Base-by-base conservation (phyloP, 371 early-diverging fungal genomes). In the Nematocida homosporus region DNA sequence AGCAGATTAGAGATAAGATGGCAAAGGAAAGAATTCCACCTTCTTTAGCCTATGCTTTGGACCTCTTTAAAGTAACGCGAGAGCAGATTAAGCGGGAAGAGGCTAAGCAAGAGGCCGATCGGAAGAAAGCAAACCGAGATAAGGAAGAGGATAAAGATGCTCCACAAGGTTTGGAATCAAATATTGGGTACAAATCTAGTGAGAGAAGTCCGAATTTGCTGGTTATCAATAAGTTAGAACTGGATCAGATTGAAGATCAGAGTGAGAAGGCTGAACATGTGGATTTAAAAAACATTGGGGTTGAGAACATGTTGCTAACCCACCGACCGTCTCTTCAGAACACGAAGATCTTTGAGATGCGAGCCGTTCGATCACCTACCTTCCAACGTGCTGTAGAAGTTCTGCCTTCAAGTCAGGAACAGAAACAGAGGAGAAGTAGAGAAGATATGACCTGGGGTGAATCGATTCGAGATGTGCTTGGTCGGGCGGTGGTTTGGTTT, bases 211-310 rank as follows among this genome's bases (percentile, higher is more conserved):
- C 6, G 6, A 20, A 44, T 13, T 20, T 44, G 13, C 37, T 57
- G 6, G 25, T 57, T 38, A 57, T 57, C 25, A 27, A 16, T 6
- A 57, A 57, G 29, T 23, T 8, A 10, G 59, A 57, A 34, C 6
- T 57, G 10, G 59, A 57, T n/a, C 35, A 8, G 8, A 29, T 57
- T 57, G 59, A 57, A 20, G 44, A 44, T 13, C 13, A 44, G 13
- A 20, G 13, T 13, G 44, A 44, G 44, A 20, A 44, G 20, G 20
- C 13, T 13, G 20, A 44, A 44, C 13, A 20, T 44, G 44, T 13
- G 20, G 44, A 44, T 13, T 13, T 13, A 44, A 44, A 13, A 20
- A 44, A 44, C 13, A 20, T 20, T 13, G 20, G 20, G 44, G 20
- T 13, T 13, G 13, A 13, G 13, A 44, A 44, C 20, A 44, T 13